Percentiles rank a stretch among this genome's conserved stretches.
These are phyloP conservation scores for Pichia sp. DNA, from an alignment of 1,139 yeast species.

Conservation along the genomic window DNA sequence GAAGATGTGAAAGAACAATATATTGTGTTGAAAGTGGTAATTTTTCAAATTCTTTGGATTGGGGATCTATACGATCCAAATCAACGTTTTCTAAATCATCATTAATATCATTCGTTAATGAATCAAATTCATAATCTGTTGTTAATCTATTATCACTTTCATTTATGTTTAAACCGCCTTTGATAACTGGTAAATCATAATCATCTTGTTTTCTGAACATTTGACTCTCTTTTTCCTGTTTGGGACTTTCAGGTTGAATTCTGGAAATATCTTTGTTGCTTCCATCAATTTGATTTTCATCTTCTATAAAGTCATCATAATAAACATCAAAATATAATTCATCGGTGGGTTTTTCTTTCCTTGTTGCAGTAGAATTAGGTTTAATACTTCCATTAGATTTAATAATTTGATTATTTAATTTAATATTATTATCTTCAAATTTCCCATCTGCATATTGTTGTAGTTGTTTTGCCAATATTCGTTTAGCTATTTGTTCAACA, in stretches of 20 bases:
- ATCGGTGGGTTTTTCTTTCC: constrained; percentile 8
- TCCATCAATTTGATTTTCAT: constrained; percentile 1
- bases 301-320: constrained; percentile 28
- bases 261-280: neutral
- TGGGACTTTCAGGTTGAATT: constrained; percentile 14
- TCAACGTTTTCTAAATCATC: constrained; percentile 70
- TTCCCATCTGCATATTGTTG: constrained; percentile 48
- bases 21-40: constrained; percentile 82
- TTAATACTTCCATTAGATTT: neutral
- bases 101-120: constrained; percentile 52
- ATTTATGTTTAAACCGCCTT: constrained; percentile 41
- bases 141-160: constrained; percentile 64
- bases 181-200: constrained; percentile 64
- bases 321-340: constrained; percentile 21
- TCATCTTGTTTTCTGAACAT: constrained; percentile 56
- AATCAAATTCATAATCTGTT: constrained; percentile 65
- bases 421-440: constrained; percentile 9
- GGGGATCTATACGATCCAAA: constrained; percentile 63
- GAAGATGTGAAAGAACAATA: constrained; percentile 73
- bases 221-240: constrained; percentile 19
- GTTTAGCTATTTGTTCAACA: constrained; percentile 71
- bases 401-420: neutral
- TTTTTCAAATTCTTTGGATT: constrained; percentile 55
- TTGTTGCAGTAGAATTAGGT: constrained; percentile 2
- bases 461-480: constrained; percentile 71